Percentiles rank a stretch among this genome's conserved stretches.
Evolutionary conservation across 371 early-diverging fungal species (phyloP).

Genomic region (Lichtheimia hyalospora): DNA sequence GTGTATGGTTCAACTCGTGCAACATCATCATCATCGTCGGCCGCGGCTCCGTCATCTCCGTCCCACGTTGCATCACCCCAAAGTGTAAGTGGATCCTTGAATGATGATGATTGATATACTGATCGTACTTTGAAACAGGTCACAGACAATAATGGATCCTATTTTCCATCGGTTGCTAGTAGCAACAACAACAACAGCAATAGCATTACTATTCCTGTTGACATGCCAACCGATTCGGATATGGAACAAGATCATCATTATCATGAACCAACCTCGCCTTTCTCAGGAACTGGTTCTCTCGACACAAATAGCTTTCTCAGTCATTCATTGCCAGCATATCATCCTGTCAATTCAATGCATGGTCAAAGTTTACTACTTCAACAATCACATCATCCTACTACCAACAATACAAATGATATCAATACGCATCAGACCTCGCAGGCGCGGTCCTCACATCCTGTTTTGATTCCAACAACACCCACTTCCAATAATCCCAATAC

Average conservation of each 20-base stretch:
- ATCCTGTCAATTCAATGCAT: background rate
- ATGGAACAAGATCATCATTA: slow-evolving; percentile 23
- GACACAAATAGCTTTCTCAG: slow-evolving; percentile 8
- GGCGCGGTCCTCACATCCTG: slow-evolving; percentile 11
- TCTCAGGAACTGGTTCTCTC: slow-evolving; percentile 1
- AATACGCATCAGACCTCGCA: slow-evolving; percentile 13
- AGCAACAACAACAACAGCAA: slow-evolving; percentile 11
- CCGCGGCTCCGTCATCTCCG: slow-evolving; percentile 9
- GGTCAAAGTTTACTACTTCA: background rate
- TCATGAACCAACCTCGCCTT: slow-evolving; percentile 16
- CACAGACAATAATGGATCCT: slow-evolving; percentile 5
- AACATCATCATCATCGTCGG: slow-evolving; percentile 16
- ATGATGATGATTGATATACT: background rate
- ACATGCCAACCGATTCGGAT: slow-evolving; percentile 32
- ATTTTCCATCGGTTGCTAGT: slow-evolving; percentile 17
- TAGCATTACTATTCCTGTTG: slow-evolving; percentile 37
- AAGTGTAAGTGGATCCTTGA: slow-evolving; percentile 5
- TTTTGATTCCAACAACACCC: background rate
- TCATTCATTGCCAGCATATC: slow-evolving; percentile 19
- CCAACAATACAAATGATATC: background rate
- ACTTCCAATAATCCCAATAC: background rate
- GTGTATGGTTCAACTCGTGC: slow-evolving; percentile 28
- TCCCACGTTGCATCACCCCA: slow-evolving; percentile 4
- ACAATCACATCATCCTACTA: background rate
- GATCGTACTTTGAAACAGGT: background rate